Percentiles rank a stretch among this genome's conserved stretches.
Evolutionary conservation across 768 basidiomycete genomes (phyloP).

Genomic region (Vararia minispora): DNA sequence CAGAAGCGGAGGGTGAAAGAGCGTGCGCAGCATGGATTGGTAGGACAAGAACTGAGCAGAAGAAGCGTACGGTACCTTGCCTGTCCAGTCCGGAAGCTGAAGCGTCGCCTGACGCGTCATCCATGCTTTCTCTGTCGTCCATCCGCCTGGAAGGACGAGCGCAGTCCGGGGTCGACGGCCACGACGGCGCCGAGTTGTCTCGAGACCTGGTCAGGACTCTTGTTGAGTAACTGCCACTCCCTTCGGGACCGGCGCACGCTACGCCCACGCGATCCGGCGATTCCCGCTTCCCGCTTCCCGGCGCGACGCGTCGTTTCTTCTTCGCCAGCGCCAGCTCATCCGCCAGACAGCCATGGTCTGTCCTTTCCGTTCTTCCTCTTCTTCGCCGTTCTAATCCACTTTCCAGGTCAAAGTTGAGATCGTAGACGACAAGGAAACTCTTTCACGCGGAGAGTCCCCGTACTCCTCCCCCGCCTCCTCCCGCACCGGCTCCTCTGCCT

Average conservation of each 20-base stretch:
- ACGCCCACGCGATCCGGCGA: not conserved
- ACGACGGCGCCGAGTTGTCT: too few relatives aligned
- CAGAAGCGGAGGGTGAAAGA: conserved; percentile 4
- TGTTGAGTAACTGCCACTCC: too few relatives aligned
- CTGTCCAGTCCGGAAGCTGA: too few relatives aligned
- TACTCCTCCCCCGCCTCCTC: conserved; percentile 71
- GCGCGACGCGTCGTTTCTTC: not conserved
- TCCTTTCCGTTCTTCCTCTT: conserved; percentile 4
- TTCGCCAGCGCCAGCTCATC: not conserved
- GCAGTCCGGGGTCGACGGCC: too few relatives aligned
- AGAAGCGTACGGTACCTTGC: too few relatives aligned
- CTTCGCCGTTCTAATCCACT: conserved; percentile 1
- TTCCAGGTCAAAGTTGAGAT: conserved; percentile 92
- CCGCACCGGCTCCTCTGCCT: conserved; percentile 56
- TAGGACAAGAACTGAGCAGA: too few relatives aligned
- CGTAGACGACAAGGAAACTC: conserved; percentile 70
- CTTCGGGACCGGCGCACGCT: conserved; percentile 7
- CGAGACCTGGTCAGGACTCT: too few relatives aligned
- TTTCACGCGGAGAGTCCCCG: conserved; percentile 40
- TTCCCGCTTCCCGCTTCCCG: too few relatives aligned
- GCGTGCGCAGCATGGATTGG: too few relatives aligned
- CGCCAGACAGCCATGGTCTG: not conserved
- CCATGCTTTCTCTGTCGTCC: too few relatives aligned
- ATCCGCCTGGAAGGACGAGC: too few relatives aligned
- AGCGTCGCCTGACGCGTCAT: too few relatives aligned